Conservation (phyloP, 805 yeast species). For the Tanozyma kutaoensis region DNA sequence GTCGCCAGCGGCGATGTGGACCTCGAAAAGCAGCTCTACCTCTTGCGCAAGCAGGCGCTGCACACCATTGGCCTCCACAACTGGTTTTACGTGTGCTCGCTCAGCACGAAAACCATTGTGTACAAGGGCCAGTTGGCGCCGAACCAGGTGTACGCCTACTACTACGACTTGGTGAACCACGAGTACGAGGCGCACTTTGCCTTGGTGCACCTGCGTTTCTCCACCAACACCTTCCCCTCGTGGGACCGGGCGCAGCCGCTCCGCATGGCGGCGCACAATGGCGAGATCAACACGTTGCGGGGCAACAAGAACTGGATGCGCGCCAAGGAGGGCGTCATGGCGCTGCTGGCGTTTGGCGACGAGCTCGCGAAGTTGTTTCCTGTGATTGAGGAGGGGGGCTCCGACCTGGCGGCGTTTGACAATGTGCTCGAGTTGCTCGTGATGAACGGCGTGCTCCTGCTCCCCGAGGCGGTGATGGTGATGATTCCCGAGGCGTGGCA, state of each 20-base stretch:
- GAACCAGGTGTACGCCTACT: conserved; percentile 87
- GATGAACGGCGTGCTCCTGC: conserved; percentile 78
- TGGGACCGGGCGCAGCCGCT: conserved; percentile 99
- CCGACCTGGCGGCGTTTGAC: conserved; percentile 96
- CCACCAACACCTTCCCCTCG: conserved; percentile 98
- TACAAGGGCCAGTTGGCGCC: conserved; percentile 98
- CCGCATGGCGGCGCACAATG: conserved; percentile 96
- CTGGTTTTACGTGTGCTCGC: conserved; percentile 95
- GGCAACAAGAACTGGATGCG: conserved; percentile 99
- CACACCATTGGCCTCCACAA: conserved; percentile 88
- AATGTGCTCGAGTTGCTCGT: conserved; percentile 87
- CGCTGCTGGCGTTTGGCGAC: conserved; percentile 75
- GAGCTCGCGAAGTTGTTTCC: conserved; percentile 87
- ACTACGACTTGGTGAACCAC: conserved; percentile 83
- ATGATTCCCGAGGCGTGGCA: conserved; percentile 99
- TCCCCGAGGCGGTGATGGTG: conserved; percentile 96
- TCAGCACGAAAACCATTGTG: conserved; percentile 79
- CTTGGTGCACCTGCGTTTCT: conserved; percentile 91
- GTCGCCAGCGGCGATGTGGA: conserved; percentile 38
- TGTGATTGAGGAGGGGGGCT: conserved; percentile 95
- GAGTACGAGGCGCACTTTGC: conserved; percentile 94
- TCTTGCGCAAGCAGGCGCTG: conserved; percentile 79
- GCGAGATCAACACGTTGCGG: conserved; percentile 93
- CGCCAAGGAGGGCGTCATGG: conserved; percentile 95
- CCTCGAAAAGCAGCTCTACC: conserved; percentile 75